Percentiles rank a stretch among this genome's conserved stretches.
These are phyloP conservation scores for Wickerhamiella sorbophila DNA, from an alignment of 805 yeast species.

Conservation along the genomic window DNA sequence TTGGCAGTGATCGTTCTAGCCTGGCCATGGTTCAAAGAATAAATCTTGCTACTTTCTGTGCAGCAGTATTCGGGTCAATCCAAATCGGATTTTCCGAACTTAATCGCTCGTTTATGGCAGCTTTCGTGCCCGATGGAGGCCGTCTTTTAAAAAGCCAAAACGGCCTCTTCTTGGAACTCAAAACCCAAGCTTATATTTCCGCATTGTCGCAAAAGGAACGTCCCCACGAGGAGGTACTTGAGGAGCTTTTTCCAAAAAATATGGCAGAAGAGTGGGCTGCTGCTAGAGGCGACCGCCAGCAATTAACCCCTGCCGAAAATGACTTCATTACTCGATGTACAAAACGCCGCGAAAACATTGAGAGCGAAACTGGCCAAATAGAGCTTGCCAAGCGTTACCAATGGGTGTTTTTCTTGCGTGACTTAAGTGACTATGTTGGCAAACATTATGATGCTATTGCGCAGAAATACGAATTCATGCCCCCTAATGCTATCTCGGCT, in stretches of 20 bases:
- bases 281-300: conserved; percentile 17
- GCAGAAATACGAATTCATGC: neutral
- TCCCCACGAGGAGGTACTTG: conserved; percentile 49
- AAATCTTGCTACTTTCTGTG: conserved; percentile 72
- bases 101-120: conserved; percentile 71
- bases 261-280: conserved; percentile 30
- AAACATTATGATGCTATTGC: conserved; percentile 29
- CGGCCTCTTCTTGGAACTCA: conserved; percentile 64
- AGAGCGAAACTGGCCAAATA: conserved; percentile 32
- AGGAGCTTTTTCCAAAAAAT: conserved; percentile 59
- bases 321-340: conserved; percentile 68
- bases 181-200: conserved; percentile 89
- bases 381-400: conserved; percentile 58
- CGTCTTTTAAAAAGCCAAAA: conserved; percentile 71
- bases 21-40: conserved; percentile 61
- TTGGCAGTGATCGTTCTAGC: conserved; percentile 23
- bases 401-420: conserved; percentile 74
- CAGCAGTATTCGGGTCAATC: conserved; percentile 73
- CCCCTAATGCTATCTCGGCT: neutral
- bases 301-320: conserved; percentile 56
- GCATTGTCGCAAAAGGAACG: conserved; percentile 53
- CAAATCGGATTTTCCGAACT: conserved; percentile 80
- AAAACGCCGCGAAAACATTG: conserved; percentile 49
- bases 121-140: conserved; percentile 62
- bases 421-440: conserved; percentile 60